A percentile compares a stretch with the other conserved stretches of the same genome.
phyloP scores from a whole-genome alignment of 345 rosid genomes.

The Acer yangbiense region DNA sequence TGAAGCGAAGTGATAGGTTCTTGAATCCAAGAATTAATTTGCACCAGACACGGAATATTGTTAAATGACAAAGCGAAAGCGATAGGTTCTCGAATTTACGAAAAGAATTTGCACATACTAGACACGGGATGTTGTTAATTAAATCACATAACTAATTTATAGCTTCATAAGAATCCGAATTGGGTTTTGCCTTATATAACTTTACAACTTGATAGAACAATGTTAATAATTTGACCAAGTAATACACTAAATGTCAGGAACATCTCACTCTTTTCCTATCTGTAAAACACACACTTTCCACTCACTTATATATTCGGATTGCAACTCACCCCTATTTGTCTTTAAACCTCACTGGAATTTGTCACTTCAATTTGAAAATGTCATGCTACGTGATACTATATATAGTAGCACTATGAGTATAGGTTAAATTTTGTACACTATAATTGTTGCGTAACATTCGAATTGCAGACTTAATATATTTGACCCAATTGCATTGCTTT shows the following conservation, averaged over 20 bases:
- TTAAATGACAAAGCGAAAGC: no score
- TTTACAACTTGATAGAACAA: not conserved
- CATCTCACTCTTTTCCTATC: conserved; percentile 22
- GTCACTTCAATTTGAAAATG: not conserved
- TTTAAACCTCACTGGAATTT: not conserved
- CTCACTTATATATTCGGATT: not conserved
- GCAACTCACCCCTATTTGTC: conserved; percentile 16
- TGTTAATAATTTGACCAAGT: conserved; percentile 19
- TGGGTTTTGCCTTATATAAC: not conserved
- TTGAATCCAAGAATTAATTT: no score
- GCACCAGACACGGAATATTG: no score
- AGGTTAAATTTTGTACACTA: no score
- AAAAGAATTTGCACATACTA: no score
- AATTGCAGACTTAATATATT: no score
- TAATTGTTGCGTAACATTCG: no score
- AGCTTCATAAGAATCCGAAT: conserved; percentile 10
- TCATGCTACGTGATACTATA: no score
- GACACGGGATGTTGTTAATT: no score
- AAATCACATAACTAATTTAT: not conserved
- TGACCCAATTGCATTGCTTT: no score
- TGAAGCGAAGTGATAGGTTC: no score
- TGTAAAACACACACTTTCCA: conserved; percentile 20
- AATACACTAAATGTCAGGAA: conserved; percentile 13
- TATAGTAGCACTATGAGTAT: not conserved
- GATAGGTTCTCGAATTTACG: no score